Evolutionary conservation across 495 filamentous ascomycete species (phyloP), one percentile per base, ranked within the genome.

Genomic region (Rusavskia elegans): DNA sequence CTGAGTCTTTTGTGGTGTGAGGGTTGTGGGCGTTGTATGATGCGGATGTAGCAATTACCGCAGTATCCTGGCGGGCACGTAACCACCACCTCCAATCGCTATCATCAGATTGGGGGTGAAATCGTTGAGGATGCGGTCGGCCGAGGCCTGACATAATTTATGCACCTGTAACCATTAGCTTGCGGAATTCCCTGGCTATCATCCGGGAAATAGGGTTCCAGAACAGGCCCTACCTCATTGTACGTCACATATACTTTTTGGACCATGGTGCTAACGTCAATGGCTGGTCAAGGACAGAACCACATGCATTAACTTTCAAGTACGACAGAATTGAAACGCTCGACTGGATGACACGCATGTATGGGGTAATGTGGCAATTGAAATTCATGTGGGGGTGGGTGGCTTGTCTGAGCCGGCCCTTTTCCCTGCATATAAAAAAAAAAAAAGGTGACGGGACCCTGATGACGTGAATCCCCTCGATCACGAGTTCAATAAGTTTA

Each of bases 51-150:
- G 19, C 17, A 57, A 63, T 46, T 70, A 81, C 77, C 90, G 85
- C 52, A 99, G 81, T 68, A 99, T 97, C 53, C 92, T 87, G 39
- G 92, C 92, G 45, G 92, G 92, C 20, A 99, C 87, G 66, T 96
- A 99, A 50, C 92, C 92, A 62, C 92, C 92, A 55, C 92, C 92
- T 55, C 92, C 92, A 63, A 99, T 99, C 61, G 92, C 92, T 66
- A 99, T 93, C 78, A 99, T 96, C 51, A 99, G 83, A 63, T 95
- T 87, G 40, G 92, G 92, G 59, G 84, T 74, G 71, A 94, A 87
- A 2, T 83, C 75, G 63, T 79, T 72, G 55, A 99, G 81, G 66
- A 97, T 95, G 54, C 72, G 69, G 44, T 79, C 74, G 19, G 89
- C 92, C 2, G 86, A 78, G 52, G 77, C 72, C 68, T 95, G 87